These are phyloP conservation scores for Magnusiomyces suaveolens DNA, from an alignment of 1,139 yeast species.

Conservation along the genomic window DNA sequence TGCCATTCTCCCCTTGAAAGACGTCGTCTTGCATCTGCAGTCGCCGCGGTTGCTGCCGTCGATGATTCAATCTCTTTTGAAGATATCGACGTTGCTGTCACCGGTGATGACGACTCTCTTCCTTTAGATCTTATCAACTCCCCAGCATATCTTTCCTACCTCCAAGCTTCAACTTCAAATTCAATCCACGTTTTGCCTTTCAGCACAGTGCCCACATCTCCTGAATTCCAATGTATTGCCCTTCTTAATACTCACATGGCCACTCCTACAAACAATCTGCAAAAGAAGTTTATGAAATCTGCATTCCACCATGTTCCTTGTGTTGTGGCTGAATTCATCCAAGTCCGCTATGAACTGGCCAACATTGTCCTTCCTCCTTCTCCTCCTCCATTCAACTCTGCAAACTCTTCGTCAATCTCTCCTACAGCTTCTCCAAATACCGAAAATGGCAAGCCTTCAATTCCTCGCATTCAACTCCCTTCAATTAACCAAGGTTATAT, in stretches of 20 bases:
- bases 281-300: conserved; percentile 31
- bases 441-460: neutral
- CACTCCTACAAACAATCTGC: conserved; percentile 31
- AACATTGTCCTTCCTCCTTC: conserved; percentile 20
- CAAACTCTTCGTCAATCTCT: conserved; percentile 3
- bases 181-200: conserved; percentile 1
- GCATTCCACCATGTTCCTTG: conserved; percentile 25
- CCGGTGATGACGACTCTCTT: neutral
- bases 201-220: conserved; percentile 8
- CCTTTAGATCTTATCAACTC: neutral
- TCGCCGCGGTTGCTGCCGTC: conserved; percentile 1
- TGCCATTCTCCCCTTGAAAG: conserved; percentile 16
- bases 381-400: conserved; percentile 20
- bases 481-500: conserved; percentile 17
- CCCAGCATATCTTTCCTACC: neutral
- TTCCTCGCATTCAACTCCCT: conserved; percentile 8
- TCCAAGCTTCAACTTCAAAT: neutral
- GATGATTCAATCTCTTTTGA: neutral
- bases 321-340: conserved; percentile 25
- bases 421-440: conserved; percentile 9
- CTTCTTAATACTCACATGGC: conserved; percentile 31
- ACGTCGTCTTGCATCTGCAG: neutral
- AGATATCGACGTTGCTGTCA: neutral
- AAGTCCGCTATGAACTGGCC: conserved; percentile 19
- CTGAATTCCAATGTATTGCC: conserved; percentile 13